phyloP scores from a whole-genome alignment of 345 rosid species.

The Syzygium aromaticum region DNA sequence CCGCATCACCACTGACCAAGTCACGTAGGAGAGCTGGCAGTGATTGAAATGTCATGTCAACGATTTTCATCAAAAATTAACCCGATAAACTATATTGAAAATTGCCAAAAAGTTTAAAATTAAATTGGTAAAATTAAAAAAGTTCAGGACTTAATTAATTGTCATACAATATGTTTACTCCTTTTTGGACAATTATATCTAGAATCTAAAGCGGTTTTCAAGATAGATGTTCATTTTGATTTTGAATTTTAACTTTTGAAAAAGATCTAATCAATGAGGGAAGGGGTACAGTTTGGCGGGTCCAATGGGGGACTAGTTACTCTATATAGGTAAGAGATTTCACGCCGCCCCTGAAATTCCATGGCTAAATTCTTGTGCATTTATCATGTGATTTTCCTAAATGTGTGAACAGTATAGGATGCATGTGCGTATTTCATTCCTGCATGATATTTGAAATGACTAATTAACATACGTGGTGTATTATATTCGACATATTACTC shows the following conservation, averaged over 20 bases:
- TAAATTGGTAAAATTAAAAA: neutral
- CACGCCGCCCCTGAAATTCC: neutral
- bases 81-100: neutral
- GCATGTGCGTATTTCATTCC: neutral
- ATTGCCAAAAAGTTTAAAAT: neutral
- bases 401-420: neutral
- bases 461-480: neutral
- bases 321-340: neutral
- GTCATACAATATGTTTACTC: no score
- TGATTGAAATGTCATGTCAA: rapidly evolving
- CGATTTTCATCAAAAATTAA: rapidly evolving
- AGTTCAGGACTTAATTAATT: neutral
- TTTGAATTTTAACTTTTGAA: neutral
- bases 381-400: neutral
- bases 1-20: no score
- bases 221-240: neutral
- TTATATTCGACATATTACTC: neutral
- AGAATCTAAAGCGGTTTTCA: neutral
- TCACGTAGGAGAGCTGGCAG: rapidly evolving
- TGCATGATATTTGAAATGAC: neutral
- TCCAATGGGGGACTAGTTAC: neutral
- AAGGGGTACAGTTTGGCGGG: neutral
- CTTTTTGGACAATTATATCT: neutral
- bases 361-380: neutral
- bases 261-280: neutral